phyloP scores from a whole-genome alignment of 352 stramenopile genomes.

The Pythium scleroteichum region DNA sequence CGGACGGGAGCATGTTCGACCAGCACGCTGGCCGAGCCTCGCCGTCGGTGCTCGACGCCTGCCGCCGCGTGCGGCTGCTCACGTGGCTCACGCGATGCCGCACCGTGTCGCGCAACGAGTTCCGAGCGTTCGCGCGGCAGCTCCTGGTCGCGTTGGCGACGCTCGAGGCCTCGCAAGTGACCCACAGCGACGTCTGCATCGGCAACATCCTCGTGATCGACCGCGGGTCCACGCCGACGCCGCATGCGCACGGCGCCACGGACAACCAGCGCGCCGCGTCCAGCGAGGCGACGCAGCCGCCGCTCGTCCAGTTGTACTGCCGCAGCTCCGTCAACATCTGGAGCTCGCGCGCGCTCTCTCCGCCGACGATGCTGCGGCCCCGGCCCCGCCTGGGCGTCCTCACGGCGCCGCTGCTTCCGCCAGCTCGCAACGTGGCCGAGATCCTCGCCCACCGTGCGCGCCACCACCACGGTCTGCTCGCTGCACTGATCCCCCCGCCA shows the following conservation, averaged over 20 bases:
- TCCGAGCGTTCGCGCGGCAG: constrained; percentile 63
- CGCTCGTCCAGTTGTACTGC: constrained; percentile 32
- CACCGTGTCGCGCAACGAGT: constrained; percentile 35
- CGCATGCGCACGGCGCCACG: constrained; percentile 3
- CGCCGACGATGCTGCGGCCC: not conserved
- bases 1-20: not conserved
- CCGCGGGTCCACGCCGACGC: not conserved
- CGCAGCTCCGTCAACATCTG: constrained; percentile 17
- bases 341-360: not conserved
- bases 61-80: constrained; percentile 22
- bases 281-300: not conserved
- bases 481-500: not conserved
- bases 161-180: constrained; percentile 44
- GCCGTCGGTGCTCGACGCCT: not conserved
- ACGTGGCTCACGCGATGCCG: constrained; percentile 42
- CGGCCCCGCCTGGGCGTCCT: not conserved
- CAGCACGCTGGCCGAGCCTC: not conserved
- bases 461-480: not conserved
- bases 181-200: constrained; percentile 54
- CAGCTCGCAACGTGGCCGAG: not conserved
- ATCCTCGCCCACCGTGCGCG: not conserved
- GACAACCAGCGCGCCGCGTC: not conserved
- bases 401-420: not conserved
- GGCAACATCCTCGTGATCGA: constrained; percentile 55
- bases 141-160: constrained; percentile 57